Conservation (phyloP, 805 yeast species). For the Zygosaccharomyces pseudorouxii region DNA sequence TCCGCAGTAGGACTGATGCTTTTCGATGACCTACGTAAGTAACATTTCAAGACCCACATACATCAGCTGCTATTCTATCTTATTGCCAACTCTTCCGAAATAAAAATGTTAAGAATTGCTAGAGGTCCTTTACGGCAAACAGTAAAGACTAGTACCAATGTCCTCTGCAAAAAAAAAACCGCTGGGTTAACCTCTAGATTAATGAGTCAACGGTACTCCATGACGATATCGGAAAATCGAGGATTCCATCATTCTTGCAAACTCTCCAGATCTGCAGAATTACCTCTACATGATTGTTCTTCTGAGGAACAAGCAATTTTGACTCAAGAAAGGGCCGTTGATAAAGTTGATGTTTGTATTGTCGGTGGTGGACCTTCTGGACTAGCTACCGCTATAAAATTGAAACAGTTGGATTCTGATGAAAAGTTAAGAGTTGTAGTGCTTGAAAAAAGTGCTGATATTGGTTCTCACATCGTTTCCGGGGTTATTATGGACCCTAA, state of each 20-base stretch:
- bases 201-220: background rate
- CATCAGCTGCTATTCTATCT: too few species aligned
- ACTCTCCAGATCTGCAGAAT: slow-evolving; percentile 7
- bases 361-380: slow-evolving; percentile 99
- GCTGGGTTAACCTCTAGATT: background rate
- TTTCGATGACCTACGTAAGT: background rate
- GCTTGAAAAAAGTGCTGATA: slow-evolving; percentile 85
- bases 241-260: background rate
- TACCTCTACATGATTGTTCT: slow-evolving; percentile 24
- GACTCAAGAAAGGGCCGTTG: slow-evolving; percentile 68
- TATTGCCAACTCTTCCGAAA: background rate
- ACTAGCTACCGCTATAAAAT: slow-evolving; percentile 82
- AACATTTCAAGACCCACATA: background rate
- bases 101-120: background rate
- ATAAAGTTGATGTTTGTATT: slow-evolving; percentile 87
- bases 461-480: slow-evolving; percentile 88
- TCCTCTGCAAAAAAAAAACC: background rate
- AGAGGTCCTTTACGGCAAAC: background rate
- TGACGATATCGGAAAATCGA: slow-evolving; percentile 3
- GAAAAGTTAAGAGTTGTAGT: slow-evolving; percentile 75
- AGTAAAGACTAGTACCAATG: background rate
- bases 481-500: slow-evolving; percentile 94
- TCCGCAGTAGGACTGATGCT: background rate
- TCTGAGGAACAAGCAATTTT: slow-evolving; percentile 46
- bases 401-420: slow-evolving; percentile 77